Evolutionary conservation across 805 yeast species (phyloP), one percentile per base, ranked within the genome.

Genomic region (Candida ascalaphidarum): DNA sequence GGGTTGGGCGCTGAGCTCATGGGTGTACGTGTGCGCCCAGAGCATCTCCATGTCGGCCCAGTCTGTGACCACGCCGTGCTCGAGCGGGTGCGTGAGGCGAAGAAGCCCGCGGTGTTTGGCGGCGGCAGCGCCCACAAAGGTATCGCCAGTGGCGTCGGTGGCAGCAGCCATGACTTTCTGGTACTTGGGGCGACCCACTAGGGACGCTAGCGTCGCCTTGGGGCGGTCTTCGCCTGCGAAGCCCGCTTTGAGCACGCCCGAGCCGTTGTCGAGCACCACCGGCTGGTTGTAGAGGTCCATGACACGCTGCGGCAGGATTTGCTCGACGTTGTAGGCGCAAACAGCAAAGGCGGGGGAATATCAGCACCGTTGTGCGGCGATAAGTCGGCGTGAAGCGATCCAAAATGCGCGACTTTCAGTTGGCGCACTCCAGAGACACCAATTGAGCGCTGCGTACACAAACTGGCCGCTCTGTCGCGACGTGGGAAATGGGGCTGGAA

Each of bases 221-320:
- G 97, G 97, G 39, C 63, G 69, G 27, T 84, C 92, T 40, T 82
- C 94, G 14, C 96, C 96, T 1, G 96, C 94, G 52, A 88, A 83
- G 1, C 97, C 96, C 2, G 94, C 83, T 48, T 85, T 81, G 30
- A 88, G 61, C 21, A 69, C 67, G 2, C 95, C 94, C 3, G 95
- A 79, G 6, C 97, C 96, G 40, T 63, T 63, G 37, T 63, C 70
- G 20, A 63, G 50, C 11, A 63, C 70, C 14, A 63, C 61, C 7
- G 70, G 68, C 35, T 63, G 70, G 41, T 63, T 63, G 34, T 61
- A 62, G 19, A 62, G 48, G 33, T 28, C n/a, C n/a, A n/a, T n/a
- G n/a, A n/a, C n/a, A n/a, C n/a, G n/a, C n/a, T n/a, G n/a, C n/a
- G n/a, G n/a, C n/a, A n/a, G n/a, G n/a, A n/a, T n/a, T n/a, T n/a